Conservation (phyloP, 2,329 filamentous ascomycete species). For the Aspergillus phoenicis region DNA sequence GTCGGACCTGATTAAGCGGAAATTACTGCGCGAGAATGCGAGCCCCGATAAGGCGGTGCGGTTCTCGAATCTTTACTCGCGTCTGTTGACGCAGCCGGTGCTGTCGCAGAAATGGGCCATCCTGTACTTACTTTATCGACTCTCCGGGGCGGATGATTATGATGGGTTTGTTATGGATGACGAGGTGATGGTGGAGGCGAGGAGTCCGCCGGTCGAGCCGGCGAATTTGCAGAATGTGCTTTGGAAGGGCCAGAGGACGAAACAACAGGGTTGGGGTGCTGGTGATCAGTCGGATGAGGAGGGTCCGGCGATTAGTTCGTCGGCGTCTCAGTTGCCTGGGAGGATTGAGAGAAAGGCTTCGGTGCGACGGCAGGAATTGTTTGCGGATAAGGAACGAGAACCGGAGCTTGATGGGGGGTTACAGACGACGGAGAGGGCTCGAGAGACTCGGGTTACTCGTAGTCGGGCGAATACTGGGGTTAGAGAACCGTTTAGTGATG, state of each 20-base stretch:
- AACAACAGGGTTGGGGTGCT: slow-evolving; percentile 25
- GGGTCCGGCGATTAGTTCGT: slow-evolving; percentile 44
- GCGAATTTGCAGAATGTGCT: slow-evolving; percentile 42
- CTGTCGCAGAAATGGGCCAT: slow-evolving; percentile 97
- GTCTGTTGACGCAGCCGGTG: slow-evolving; percentile 86
- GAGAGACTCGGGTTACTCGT: slow-evolving; percentile 15
- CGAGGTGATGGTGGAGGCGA: slow-evolving; percentile 26
- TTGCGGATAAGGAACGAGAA: slow-evolving; percentile 25
- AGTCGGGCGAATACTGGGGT: slow-evolving; percentile 23
- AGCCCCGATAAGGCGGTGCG: slow-evolving; percentile 74
- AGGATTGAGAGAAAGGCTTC: slow-evolving; percentile 32
- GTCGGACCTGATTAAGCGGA: slow-evolving; percentile 87
- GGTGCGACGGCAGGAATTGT: slow-evolving; percentile 22
- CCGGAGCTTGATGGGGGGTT: slow-evolving; percentile 23
- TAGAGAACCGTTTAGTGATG: slow-evolving; percentile 22
- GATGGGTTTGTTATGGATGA: slow-evolving; percentile 25
- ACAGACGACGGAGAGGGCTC: slow-evolving; percentile 13
- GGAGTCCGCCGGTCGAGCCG: slow-evolving; percentile 46
- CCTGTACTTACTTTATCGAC: slow-evolving; percentile 82
- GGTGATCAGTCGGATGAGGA: slow-evolving; percentile 38
- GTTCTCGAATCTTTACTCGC: slow-evolving; percentile 88
- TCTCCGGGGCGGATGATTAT: slow-evolving; percentile 65
- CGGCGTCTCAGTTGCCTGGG: slow-evolving; percentile 40
- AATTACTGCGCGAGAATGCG: slow-evolving; percentile 75
- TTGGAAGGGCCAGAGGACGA: slow-evolving; percentile 29